These are phyloP conservation scores for Ceratocystis papillata DNA, from an alignment of 2,329 filamentous ascomycete species.

Conservation along the genomic window DNA sequence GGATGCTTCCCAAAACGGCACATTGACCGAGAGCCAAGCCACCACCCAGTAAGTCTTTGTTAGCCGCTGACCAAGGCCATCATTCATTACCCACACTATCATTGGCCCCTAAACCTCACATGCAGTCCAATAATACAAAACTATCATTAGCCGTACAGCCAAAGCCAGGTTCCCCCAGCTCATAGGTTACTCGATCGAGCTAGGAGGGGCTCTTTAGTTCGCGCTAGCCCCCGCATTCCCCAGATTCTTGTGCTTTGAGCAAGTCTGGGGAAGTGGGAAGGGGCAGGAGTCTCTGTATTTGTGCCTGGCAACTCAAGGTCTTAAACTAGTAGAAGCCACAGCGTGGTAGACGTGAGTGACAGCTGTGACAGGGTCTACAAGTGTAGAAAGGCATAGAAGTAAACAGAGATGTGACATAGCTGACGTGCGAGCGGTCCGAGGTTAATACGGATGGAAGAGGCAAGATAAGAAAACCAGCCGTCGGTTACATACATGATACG, in stretches of 20 bases:
- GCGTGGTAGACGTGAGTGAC: not conserved
- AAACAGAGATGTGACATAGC: not conserved
- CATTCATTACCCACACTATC: not conserved
- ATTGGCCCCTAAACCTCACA: not conserved
- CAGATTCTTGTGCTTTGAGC: slow-evolving; percentile 2
- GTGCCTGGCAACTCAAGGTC: not conserved
- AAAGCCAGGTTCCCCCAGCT: not conserved
- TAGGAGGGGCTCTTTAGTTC: not conserved
- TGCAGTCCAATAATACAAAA: not conserved
- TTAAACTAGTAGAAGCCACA: not conserved
- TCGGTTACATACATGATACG: not conserved
- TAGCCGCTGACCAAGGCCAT: not conserved
- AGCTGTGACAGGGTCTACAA: not conserved
- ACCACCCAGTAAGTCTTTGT: not conserved
- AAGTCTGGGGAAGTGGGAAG: not conserved
- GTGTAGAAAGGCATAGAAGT: not conserved
- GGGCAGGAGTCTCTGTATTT: not conserved
- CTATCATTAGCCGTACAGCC: not conserved
- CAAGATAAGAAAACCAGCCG: not conserved
- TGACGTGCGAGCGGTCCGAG: slow-evolving; percentile 8
- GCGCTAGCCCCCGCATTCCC: slow-evolving; percentile 14
- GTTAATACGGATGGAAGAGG: not conserved
- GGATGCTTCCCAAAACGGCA: slow-evolving; percentile 3
- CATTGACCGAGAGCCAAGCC: slow-evolving; percentile 5
- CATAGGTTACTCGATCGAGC: not conserved